Evolutionary conservation across 306 rosid species (phyloP), one percentile per base, ranked within the genome.

Genomic region (Nissolia schottii): DNA sequence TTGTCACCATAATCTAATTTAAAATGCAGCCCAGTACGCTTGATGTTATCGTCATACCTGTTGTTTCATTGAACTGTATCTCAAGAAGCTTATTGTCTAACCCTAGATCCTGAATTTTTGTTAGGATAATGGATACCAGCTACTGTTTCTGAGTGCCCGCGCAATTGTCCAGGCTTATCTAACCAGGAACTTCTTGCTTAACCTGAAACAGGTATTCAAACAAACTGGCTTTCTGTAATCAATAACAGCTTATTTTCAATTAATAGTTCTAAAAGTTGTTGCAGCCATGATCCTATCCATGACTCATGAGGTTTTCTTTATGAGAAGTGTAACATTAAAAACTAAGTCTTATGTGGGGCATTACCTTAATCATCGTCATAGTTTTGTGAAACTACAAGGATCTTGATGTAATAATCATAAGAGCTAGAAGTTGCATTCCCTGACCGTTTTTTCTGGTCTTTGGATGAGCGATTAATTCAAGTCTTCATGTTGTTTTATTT

Each of bases 121-220:
- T 24, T 92, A 94, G 99, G 99, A 95, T 85, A 95, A 95, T 84
- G 99, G 99, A 70, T 95, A 95, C 85, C 99, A 95, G 81, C 89
- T 95, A 46, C 87, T 95, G 51, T 95, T 95, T 85, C 84, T 95
- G 76, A 95, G 99, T 85, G 99, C 99, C 14, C 97, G 99, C 18
- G 99, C 99, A 61, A 95, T 95, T 59, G 94, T 94, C 70, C 99
- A 94, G 82, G 97, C 99, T 12, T 95, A 95, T 85, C 79, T 95
- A 13, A 95, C 99, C 25, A 81, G 99, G 82, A 95, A 83, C 70
- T 95, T 95, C 84, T 71, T 95, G 76, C 74, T 86, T 76, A 92
- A 87, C 82, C 67, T 87, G 70, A 89, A 92, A 84, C 97, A 92
- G 92, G 96, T 91, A 82, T 71, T 15, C 32, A 54, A 49, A 24